Conservation (phyloP, 352 stramenopile genomes). For the Globisporangium heterothallicum region DNA sequence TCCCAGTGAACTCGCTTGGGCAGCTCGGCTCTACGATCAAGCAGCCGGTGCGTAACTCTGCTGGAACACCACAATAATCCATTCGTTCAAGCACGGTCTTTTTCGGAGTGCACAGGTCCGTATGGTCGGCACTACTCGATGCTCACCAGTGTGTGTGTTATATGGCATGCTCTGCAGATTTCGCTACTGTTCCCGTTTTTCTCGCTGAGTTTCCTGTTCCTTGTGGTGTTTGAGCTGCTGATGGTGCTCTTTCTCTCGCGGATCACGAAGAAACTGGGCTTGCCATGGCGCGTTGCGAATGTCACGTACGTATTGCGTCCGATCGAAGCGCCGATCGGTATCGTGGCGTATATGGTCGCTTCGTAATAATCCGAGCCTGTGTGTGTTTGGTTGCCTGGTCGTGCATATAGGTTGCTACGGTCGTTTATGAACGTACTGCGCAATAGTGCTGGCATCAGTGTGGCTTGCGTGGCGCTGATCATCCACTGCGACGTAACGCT, state of each 20-base stretch:
- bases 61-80: too few species aligned
- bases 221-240: slow-evolving; percentile 66
- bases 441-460: slow-evolving; percentile 78
- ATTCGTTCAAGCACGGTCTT: too few species aligned
- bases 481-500: slow-evolving; percentile 72
- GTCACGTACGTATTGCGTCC: slow-evolving; percentile 43
- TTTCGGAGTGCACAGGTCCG: too few species aligned
- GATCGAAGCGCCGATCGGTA: neutral
- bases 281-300: slow-evolving; percentile 61
- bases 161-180: slow-evolving; percentile 29
- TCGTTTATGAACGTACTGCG: slow-evolving; percentile 78
- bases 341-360: too few species aligned
- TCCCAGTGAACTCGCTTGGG: slow-evolving; percentile 61
- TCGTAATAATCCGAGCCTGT: neutral
- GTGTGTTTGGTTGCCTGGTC: neutral
- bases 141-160: neutral
- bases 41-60: slow-evolving; percentile 70
- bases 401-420: slow-evolving; percentile 37
- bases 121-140: neutral
- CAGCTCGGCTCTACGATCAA: slow-evolving; percentile 80
- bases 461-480: slow-evolving; percentile 79
- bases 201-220: slow-evolving; percentile 70
- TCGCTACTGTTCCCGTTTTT: slow-evolving; percentile 86
- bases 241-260: slow-evolving; percentile 59
- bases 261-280: slow-evolving; percentile 41